Evolutionary conservation across 164 flowering plant genomes (phyloP).

Genomic region (Vitis labrusca): DNA sequence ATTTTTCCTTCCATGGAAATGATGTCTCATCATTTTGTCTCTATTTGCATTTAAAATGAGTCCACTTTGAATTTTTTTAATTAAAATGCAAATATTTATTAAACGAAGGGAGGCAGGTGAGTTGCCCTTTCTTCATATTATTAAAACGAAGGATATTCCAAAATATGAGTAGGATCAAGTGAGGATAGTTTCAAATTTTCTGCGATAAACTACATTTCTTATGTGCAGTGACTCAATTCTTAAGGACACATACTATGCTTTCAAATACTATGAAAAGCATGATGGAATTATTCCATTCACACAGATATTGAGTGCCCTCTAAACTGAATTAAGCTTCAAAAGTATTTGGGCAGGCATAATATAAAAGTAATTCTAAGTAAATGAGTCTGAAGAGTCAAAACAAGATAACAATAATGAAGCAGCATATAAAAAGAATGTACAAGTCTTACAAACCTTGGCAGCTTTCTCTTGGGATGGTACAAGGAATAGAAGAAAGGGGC

Average conservation of each 20-base stretch:
- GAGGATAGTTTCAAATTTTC: background rate
- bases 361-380: too few species aligned
- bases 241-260: background rate
- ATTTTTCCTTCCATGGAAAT: background rate
- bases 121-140: too few species aligned
- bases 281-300: background rate
- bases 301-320: too few species aligned
- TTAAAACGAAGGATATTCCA: background rate
- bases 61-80: background rate
- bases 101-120: too few species aligned
- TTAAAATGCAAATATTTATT: too few species aligned
- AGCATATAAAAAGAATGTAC: background rate
- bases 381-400: background rate
- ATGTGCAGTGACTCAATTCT: background rate
- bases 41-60: background rate
- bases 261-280: background rate
- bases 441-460: conserved; percentile 45
- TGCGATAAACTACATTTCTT: too few species aligned
- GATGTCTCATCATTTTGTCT: too few species aligned
- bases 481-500: conserved; percentile 73
- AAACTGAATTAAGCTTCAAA: too few species aligned
- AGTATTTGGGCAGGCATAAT: too few species aligned
- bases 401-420: background rate
- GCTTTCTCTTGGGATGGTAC: conserved; percentile 76
- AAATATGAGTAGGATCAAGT: background rate